Evolutionary conservation across 352 stramenopile genomes (phyloP), one percentile per base, ranked within the genome.

Genomic region (Pythium sukuiense): DNA sequence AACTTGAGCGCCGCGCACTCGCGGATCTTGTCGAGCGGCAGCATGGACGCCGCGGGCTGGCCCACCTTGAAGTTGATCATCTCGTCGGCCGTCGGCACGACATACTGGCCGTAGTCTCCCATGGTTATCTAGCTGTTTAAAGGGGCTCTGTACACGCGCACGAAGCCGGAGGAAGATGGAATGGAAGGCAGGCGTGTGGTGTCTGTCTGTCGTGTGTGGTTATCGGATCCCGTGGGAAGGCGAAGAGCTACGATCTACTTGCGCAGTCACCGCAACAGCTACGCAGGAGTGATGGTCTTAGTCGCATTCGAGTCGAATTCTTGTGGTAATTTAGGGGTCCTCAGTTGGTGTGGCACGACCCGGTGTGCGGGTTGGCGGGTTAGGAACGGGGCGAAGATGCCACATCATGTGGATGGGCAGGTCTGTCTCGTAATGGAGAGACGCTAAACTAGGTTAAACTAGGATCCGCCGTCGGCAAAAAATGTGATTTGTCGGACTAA

Each of bases 11-110:
- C 79, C 46, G 84, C 83, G 11, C 79, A 72, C 73, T 90, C 75
- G 61, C 88, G 86, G 73, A 96, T 93, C 75, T 89, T 88, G 74
- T 93, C 87, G 55, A 96, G 79, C 46, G 88, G 88, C 65, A 96
- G 83, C 86, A 96, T 93, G 30, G 80, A 76, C 9, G 71, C 32
- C 6, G 88, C 87, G 3, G 88, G 88, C 73, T 95, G 87, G 45
- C 88, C 88, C 30, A 96, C 86, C 74, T 94, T 94, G 78, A 96
- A 96, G 84, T 96, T 96, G 70, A 96, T 92, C 81, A 91, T 90
- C 67, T 85, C 76, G 20, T 86, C 81, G 43, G 82, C 81, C 76
- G 76, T 83, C 26, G 85, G 86, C 68, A 94, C 86, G 45, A 92
- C 73, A 72, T 94, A 94, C 61, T 94, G 86, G 39, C 83, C 86